Percentiles rank a stretch among this genome's conserved stretches.
Evolutionary conservation across 805 yeast species (phyloP).

Genomic region (Wickerhamiella domercqiae): DNA sequence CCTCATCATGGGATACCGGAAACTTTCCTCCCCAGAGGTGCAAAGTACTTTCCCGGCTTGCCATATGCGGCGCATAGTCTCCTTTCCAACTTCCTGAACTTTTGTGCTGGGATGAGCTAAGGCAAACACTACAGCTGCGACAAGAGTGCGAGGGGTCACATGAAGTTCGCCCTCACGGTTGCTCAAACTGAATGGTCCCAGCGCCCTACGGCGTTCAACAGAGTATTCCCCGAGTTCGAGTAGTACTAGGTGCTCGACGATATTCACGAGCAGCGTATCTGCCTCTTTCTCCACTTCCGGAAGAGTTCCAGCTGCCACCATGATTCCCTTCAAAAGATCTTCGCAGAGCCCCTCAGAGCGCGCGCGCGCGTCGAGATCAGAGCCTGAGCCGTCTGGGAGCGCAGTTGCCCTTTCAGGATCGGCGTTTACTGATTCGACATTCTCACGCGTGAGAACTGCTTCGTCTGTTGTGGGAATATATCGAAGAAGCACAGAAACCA

Average conservation of each 20-base stretch:
- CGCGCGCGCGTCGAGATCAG: constrained; percentile 19
- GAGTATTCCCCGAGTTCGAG: constrained; percentile 63
- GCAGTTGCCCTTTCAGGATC: constrained; percentile 6
- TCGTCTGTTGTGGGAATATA: constrained; percentile 35
- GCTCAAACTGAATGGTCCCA: constrained; percentile 52
- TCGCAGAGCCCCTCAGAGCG: constrained; percentile 45
- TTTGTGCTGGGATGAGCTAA: constrained; percentile 58
- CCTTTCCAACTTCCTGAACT: constrained; percentile 57
- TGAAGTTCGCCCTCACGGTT: constrained; percentile 66
- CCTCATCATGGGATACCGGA: constrained; percentile 58
- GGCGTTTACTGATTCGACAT: constrained; percentile 6
- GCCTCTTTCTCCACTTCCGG: constrained; percentile 61
- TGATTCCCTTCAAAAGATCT: constrained; percentile 51
- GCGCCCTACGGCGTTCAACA: constrained; percentile 48
- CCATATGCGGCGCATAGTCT: constrained; percentile 47
- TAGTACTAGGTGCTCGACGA: constrained; percentile 67
- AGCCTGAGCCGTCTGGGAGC: constrained; percentile 11
- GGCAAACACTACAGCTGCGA: constrained; percentile 65
- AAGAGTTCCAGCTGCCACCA: constrained; percentile 41
- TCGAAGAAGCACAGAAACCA: constrained; percentile 49
- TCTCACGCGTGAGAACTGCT: constrained; percentile 4
- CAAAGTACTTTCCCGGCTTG: constrained; percentile 48
- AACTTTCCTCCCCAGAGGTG: constrained; percentile 38
- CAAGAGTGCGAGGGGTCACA: constrained; percentile 52
- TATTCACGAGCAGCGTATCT: constrained; percentile 24